Evolutionary conservation across 306 rosid species (phyloP), one percentile per base, ranked within the genome.

Genomic region (Lablab purpureus): DNA sequence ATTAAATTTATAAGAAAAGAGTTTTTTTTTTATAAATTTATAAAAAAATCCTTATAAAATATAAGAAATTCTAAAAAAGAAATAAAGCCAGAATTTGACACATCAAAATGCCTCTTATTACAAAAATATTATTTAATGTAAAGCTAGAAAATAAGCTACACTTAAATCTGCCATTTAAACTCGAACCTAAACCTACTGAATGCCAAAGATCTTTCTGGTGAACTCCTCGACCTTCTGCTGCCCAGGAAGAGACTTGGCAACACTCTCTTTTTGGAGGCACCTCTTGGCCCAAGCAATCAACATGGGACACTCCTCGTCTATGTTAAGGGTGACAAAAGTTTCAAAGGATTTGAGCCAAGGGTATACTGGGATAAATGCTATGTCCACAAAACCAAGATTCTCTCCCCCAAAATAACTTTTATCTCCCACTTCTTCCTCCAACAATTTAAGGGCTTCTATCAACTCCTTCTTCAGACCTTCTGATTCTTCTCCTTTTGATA

Each of bases 271-370:
- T 70, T 80, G 73, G 51, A 74, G 1, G 65, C 90, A 86, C 56
- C 86, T 86, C 45, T 64, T 89, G 1, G 73, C 81, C 92, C 92
- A 89, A 36, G 60, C 86, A 66, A 60, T 5, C 14, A 89, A 14
- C 77, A 82, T 89, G 18, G 92, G 92, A 10, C 90, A 82, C 63
- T 86, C 88, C 4, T 73, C 27, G 67, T 73, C 90, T n/a, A 71
- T 32, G 69, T 69, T 84, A 36, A 86, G 15, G 27, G 28, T 65
- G 0, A 79, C 87, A 63, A 49, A 80, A 0, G 10, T 17, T 56
- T 84, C 85, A 46, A 25, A 84, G 14, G 69, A 36, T 75, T 79
- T 69, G 40, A 88, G 79, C 85, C 85, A 79, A 21, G 65, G 7
- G 21, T 80, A 69, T 64, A 84, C 58, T 34, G 90, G 81, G 19